Evolutionary conservation across 495 filamentous ascomycete species (phyloP), one percentile per base, ranked within the genome.

Genomic region (Collariella sp.): DNA sequence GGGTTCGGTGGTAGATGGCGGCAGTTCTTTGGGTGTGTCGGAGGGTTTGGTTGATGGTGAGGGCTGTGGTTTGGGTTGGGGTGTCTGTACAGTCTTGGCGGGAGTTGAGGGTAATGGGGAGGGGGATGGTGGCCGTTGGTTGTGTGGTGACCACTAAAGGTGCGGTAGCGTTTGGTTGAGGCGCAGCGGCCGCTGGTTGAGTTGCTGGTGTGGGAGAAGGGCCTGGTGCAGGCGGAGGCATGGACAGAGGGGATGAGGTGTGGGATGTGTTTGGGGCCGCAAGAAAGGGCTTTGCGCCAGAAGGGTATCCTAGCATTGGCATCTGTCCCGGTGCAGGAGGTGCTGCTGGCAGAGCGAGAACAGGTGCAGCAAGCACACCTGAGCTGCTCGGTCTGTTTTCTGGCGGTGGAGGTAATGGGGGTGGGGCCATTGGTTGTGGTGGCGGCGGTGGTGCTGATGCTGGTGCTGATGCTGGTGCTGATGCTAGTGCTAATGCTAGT

Each of bases 181-280:
- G n/a, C n/a, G n/a, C n/a, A n/a, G 52, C 34, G 38, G 33, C 9
- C 13, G 41, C 43, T 7, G 49, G 33, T 39, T 35, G 23, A 29
- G 56, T n/a, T n/a, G n/a, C n/a, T n/a, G n/a, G 19, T 9, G 36
- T 40, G 24, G 51, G 26, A 34, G 54, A 40, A 23, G 23, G n/a
- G 19, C 53, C 15, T 6, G 60, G 58, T 5, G 52, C 36, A 15
- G 62, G 35, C 24, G 50, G 50, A 1, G 64, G 59, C 34, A 55
- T 22, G 24, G 73, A 71, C n/a, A 72, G 62, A 40, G 71, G 67
- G 6, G 70, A 71, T 38, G 65, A 64, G 40, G 67, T 63, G 50
- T 70, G 72, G 23, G 67, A 58, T 13, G 73, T 69, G 46, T 75
- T 76, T 12, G 74, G 74, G 7, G 62, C 62, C 18, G 74, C 74